Evolutionary conservation across 148 eudicot genomes (phyloP).

Genomic region (Rheum nobile): DNA sequence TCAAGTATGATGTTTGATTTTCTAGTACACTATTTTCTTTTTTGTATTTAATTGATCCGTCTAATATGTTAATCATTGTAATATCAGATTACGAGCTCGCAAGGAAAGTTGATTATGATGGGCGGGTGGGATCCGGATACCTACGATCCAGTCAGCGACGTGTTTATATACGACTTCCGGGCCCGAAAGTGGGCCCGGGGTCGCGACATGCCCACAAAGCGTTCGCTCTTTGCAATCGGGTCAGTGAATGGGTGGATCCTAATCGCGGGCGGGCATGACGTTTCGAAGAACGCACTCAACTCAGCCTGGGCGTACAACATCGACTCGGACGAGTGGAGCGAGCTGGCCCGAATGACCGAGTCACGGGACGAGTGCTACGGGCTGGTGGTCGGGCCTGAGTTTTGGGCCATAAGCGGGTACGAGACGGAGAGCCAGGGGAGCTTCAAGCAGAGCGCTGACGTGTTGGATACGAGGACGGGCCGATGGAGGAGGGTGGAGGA

Average conservation of each 20-base stretch:
- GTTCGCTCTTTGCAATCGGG: slow-evolving; percentile 51
- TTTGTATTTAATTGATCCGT: neutral
- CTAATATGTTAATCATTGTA: neutral
- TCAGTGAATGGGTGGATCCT: slow-evolving; percentile 22
- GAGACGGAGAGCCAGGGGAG: slow-evolving; percentile 54
- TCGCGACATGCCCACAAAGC: slow-evolving; percentile 40
- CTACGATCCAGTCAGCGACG: slow-evolving; percentile 40
- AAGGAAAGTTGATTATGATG: slow-evolving; percentile 49
- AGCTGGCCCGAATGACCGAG: slow-evolving; percentile 51
- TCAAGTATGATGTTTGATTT: neutral
- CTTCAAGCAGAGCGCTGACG: slow-evolving; percentile 48
- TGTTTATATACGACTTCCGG: slow-evolving; percentile 50
- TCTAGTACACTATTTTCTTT: too few relatives aligned
- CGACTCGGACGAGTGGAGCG: slow-evolving; percentile 41
- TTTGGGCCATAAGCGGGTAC: slow-evolving; percentile 76
- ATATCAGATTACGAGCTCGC: slow-evolving; percentile 25
- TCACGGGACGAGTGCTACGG: slow-evolving; percentile 76
- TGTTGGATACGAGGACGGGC: slow-evolving; percentile 18
- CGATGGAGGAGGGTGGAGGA: slow-evolving; percentile 46
- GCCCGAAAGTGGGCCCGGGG: slow-evolving; percentile 42
- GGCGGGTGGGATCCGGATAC: slow-evolving; percentile 70
- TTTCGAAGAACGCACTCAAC: slow-evolving; percentile 45
- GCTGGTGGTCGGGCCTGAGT: slow-evolving; percentile 45
- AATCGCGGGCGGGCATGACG: slow-evolving; percentile 80
- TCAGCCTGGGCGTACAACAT: slow-evolving; percentile 46